These are phyloP conservation scores for Chaetomium fimeti DNA, from an alignment of 495 filamentous ascomycete genomes.

Conservation along the genomic window DNA sequence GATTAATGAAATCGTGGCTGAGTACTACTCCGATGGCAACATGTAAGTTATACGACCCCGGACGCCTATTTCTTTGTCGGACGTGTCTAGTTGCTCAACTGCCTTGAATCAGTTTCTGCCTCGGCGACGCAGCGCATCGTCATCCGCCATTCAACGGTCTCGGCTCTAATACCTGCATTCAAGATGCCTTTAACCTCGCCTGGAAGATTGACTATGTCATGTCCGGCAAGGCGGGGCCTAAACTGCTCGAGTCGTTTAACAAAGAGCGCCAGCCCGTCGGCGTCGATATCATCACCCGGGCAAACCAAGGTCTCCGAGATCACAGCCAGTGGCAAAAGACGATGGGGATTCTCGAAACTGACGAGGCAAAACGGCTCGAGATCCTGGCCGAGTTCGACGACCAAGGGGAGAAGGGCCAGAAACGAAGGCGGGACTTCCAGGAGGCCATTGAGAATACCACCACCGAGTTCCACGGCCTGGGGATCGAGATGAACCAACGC, in stretches of 20 bases:
- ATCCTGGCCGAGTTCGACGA: slow-evolving; percentile 35
- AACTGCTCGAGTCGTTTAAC: slow-evolving; percentile 39
- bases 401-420: slow-evolving; percentile 31
- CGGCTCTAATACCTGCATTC: slow-evolving; percentile 51
- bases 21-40: slow-evolving; percentile 43
- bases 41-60: slow-evolving; percentile 23
- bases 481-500: slow-evolving; percentile 44
- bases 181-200: slow-evolving; percentile 52
- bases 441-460: slow-evolving; percentile 35
- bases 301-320: slow-evolving; percentile 41
- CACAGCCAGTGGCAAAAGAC: slow-evolving; percentile 37
- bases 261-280: slow-evolving; percentile 47
- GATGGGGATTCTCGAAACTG: slow-evolving; percentile 39
- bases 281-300: slow-evolving; percentile 37
- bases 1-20: slow-evolving; percentile 46
- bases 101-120: slow-evolving; percentile 37
- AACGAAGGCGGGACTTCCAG: slow-evolving; percentile 27
- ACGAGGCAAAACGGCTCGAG: slow-evolving; percentile 26
- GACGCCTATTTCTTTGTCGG: no score
- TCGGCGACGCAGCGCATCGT: slow-evolving; percentile 50
- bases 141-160: slow-evolving; percentile 51
- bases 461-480: slow-evolving; percentile 41
- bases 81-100: not conserved
- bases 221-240: slow-evolving; percentile 32
- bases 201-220: slow-evolving; percentile 50